A percentile compares a stretch with the other conserved stretches of the same genome.
phyloP scores from a whole-genome alignment of 1,284 basidiomycete genomes.

The Thelephora terrestris region DNA sequence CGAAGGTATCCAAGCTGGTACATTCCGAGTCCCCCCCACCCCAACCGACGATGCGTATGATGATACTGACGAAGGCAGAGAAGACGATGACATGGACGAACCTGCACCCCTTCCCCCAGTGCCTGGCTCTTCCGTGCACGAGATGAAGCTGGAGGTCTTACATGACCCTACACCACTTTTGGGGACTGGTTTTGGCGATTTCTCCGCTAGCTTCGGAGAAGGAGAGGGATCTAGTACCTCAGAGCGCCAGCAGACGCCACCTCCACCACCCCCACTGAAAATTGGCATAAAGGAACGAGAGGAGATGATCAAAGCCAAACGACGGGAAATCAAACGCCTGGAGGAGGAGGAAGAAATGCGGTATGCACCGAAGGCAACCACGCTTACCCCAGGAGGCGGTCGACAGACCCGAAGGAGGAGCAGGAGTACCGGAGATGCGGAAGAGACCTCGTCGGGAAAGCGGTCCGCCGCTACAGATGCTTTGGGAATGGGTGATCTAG shows the following conservation, averaged over 20 bases:
- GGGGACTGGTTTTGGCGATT: background rate
- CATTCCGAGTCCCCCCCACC: slow-evolving; percentile 22
- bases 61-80: slow-evolving; percentile 14
- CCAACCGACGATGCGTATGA: slow-evolving; percentile 16
- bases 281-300: slow-evolving; percentile 59
- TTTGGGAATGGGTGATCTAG: slow-evolving; percentile 30
- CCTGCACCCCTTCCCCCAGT: slow-evolving; percentile 3
- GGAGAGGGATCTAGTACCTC: slow-evolving; percentile 10
- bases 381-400: slow-evolving; percentile 26
- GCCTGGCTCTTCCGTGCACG: background rate
- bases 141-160: background rate
- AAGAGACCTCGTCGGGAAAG: slow-evolving; percentile 25
- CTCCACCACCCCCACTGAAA: slow-evolving; percentile 45
- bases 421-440: slow-evolving; percentile 63
- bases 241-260: slow-evolving; percentile 9
- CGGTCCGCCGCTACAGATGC: slow-evolving; percentile 25
- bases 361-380: slow-evolving; percentile 13
- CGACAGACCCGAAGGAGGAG: slow-evolving; percentile 54
- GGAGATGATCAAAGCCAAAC: slow-evolving; percentile 61
- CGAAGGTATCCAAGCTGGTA: slow-evolving; percentile 23
- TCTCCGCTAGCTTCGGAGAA: background rate
- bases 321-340: slow-evolving; percentile 48
- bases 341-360: slow-evolving; percentile 37
- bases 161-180: background rate
- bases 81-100: slow-evolving; percentile 14